Evolutionary conservation across 345 rosid species (phyloP).

Genomic region (Cardamine occulta): DNA sequence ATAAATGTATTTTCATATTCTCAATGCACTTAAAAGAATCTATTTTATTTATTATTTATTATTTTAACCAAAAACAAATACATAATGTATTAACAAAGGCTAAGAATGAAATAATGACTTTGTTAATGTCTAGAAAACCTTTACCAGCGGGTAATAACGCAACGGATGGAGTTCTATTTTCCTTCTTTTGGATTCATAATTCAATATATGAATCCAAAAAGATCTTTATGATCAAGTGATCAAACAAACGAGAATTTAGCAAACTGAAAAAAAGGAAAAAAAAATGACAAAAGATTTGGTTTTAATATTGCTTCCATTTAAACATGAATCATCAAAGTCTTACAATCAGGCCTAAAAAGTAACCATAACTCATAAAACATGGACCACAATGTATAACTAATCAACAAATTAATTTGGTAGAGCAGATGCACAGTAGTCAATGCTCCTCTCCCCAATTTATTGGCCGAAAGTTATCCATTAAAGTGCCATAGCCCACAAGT

Average conservation of each 20-base stretch:
- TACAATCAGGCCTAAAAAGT: not conserved
- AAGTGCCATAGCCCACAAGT: constrained; percentile 22
- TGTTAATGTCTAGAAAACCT: no score
- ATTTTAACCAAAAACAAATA: no score
- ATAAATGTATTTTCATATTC: no score
- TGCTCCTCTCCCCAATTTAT: constrained; percentile 40
- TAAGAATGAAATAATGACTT: no score
- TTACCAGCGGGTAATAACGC: no score
- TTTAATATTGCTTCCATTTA: not conserved
- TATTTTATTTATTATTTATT: no score
- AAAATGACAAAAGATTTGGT: not conserved
- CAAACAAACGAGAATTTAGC: not conserved
- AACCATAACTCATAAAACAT: constrained; percentile 11
- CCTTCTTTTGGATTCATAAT: no score
- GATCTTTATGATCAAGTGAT: not conserved
- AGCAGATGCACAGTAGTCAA: constrained; percentile 40
- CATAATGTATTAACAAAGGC: no score
- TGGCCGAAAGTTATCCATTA: constrained; percentile 40
- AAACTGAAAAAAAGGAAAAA: not conserved
- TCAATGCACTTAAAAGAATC: no score
- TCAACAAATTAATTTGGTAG: constrained; percentile 36
- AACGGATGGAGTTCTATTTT: no score
- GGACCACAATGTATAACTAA: constrained; percentile 35
- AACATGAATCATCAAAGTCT: constrained; percentile 6
- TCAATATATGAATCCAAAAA: not conserved